These are phyloP conservation scores for Geosmithia putterillii DNA, from an alignment of 2,329 filamentous ascomycete genomes.

Conservation along the genomic window DNA sequence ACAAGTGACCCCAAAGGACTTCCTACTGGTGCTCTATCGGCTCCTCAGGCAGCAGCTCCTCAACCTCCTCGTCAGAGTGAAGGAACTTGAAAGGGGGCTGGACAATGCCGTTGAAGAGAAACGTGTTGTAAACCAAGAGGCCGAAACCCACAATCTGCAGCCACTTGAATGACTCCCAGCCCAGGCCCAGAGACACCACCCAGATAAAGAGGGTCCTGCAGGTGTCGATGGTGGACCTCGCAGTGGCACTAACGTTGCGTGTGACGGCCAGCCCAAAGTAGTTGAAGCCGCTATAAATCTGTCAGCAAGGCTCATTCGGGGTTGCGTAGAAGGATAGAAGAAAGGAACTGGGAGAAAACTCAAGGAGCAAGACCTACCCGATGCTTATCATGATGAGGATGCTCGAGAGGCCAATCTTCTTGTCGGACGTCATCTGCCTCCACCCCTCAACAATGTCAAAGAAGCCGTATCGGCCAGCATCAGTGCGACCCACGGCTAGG, in stretches of 20 bases:
- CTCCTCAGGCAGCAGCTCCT: conserved; percentile 66
- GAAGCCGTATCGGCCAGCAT: conserved; percentile 63
- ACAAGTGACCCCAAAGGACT: not conserved
- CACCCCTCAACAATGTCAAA: conserved; percentile 86
- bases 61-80: conserved; percentile 37
- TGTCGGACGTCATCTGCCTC: conserved; percentile 64
- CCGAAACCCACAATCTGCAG: conserved; percentile 83
- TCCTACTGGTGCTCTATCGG: conserved; percentile 57
- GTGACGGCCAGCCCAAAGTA: conserved; percentile 97
- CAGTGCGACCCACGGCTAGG: conserved; percentile 60
- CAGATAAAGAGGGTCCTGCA: conserved; percentile 97
- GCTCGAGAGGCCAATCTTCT: conserved; percentile 61
- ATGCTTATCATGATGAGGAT: conserved; percentile 95
- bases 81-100: conserved; percentile 65
- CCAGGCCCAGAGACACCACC: conserved; percentile 83
- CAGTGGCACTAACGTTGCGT: conserved; percentile 77
- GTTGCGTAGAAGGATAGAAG: not conserved
- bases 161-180: conserved; percentile 98
- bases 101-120: conserved; percentile 92
- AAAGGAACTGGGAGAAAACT: not conserved
- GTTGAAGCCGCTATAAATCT: conserved; percentile 68
- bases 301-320: conserved; percentile 10
- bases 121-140: conserved; percentile 89
- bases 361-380: conserved; percentile 42
- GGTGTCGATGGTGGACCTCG: conserved; percentile 91